A percentile compares a stretch with the other conserved stretches of the same genome.
Evolutionary conservation across 2,329 filamentous ascomycete genomes (phyloP).

Genomic region (Thyridium curvatum): DNA sequence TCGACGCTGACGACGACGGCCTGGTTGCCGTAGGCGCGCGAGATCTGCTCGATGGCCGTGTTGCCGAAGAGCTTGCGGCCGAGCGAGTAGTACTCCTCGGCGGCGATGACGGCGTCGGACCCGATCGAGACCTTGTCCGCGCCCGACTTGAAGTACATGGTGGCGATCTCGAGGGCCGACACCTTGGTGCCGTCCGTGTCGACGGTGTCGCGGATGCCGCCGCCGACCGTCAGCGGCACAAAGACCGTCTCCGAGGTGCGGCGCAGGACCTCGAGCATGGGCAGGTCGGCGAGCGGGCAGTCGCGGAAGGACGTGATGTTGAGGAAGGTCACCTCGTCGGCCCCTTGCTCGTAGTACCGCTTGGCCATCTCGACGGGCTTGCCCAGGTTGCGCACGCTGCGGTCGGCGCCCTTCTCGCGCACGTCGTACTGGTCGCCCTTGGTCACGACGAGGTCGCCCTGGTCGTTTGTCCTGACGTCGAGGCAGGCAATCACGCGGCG

Average conservation of each 20-base stretch:
- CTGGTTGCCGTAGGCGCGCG: slow-evolving; percentile 87
- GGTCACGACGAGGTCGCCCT: slow-evolving; percentile 91
- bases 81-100: slow-evolving; percentile 78
- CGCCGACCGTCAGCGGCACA: slow-evolving; percentile 90
- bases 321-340: slow-evolving; percentile 94
- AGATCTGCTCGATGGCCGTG: slow-evolving; percentile 95
- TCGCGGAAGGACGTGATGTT: slow-evolving; percentile 99
- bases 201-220: slow-evolving; percentile 87
- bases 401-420: slow-evolving; percentile 68
- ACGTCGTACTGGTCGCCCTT: slow-evolving; percentile 99
- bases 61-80: slow-evolving; percentile 66
- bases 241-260: slow-evolving; percentile 87
- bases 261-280: slow-evolving; percentile 92
- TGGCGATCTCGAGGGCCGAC: slow-evolving; percentile 88
- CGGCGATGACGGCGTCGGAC: slow-evolving; percentile 86
- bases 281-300: slow-evolving; percentile 83
- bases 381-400: slow-evolving; percentile 81
- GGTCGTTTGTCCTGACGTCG: slow-evolving; percentile 90
- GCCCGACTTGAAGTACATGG: slow-evolving; percentile 94
- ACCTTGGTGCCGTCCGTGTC: slow-evolving; percentile 82
- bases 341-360: slow-evolving; percentile 92
- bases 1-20: slow-evolving; percentile 95
- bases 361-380: slow-evolving; percentile 95
- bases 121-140: slow-evolving; percentile 98
- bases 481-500: slow-evolving; percentile 91